phyloP scores from a whole-genome alignment of 352 stramenopile species.

The Aphanomyces invadans region DNA sequence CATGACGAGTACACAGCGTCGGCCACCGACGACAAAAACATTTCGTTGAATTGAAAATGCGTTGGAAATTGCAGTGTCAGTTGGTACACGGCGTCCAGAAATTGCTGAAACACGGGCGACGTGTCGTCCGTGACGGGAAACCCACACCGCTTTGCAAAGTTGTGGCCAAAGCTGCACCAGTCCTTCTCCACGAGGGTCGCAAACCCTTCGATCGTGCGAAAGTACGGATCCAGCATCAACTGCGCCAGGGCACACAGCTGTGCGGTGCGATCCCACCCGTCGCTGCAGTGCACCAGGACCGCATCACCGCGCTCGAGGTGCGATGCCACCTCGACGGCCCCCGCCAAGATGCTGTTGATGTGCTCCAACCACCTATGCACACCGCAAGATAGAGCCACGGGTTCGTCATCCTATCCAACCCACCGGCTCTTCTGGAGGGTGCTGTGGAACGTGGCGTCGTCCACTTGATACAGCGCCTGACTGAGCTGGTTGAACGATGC shows the following conservation, averaged over 20 bases:
- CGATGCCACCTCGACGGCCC: conserved; percentile 59
- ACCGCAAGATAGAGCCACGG: too few relatives aligned
- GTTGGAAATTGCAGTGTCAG: conserved; percentile 94
- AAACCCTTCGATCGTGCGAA: conserved; percentile 66
- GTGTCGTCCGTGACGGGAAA: conserved; percentile 87
- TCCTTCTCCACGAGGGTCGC: conserved; percentile 80
- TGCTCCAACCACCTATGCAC: conserved; percentile 63
- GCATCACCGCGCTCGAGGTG: conserved; percentile 69
- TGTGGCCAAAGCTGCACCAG: conserved; percentile 84
- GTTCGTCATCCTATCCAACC: too few relatives aligned
- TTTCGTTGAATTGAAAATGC: conserved; percentile 97
- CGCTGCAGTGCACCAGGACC: conserved; percentile 76
- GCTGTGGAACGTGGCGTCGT: conserved; percentile 82
- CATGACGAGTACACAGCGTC: conserved; percentile 96
- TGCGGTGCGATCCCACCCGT: conserved; percentile 77
- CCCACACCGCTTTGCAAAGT: conserved; percentile 73
- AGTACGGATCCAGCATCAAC: conserved; percentile 83
- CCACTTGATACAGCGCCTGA: conserved; percentile 72
- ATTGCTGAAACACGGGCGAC: conserved; percentile 98
- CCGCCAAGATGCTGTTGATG: conserved; percentile 68
- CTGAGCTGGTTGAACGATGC: conserved; percentile 57
- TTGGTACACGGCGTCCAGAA: conserved; percentile 97
- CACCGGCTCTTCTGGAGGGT: conserved; percentile 66
- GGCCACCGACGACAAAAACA: conserved; percentile 88
- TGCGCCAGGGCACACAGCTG: conserved; percentile 68